Base-by-base conservation (phyloP, 139 green algal genomes). In the Chlamydomonas asymmetrica region DNA sequence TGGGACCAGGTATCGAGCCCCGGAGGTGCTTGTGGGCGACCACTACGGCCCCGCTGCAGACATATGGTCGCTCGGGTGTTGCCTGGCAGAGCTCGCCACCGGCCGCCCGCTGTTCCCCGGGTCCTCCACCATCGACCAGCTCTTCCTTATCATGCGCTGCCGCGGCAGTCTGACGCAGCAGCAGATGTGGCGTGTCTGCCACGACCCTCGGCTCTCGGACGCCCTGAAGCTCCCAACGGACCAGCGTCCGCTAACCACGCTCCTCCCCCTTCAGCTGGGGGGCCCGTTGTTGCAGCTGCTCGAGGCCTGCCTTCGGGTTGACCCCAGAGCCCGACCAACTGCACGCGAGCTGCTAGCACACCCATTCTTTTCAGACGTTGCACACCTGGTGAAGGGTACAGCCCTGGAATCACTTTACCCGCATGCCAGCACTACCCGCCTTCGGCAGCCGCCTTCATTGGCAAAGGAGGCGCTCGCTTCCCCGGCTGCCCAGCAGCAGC, bases 21-120 rank as follows among this genome's bases (percentile, higher is more conserved):
- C 92, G 27, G 92, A 97, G 84, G 82, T 97, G 66, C 87, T 97
- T 20, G 82, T 97, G 4, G 83, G 87, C 23, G 80, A 83, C 23
- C 1, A 39, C 7, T 96, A 97, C 78, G 82, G 74, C 8, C 65
- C 79, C 16, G 68, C 70, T 9, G 13, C 68, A 41, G 70, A 76
- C 70, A 54, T 82, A 18, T 82, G 76, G 76, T 65, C 68, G 9
- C 40, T 82, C 27, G 77, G 90, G 25, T 96, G 91, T 84, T 83
- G 94, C 40, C 45, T 92, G 29, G 89, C 81, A 4, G 92, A 97
- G 84, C 80, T 96, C 61, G 68, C 80, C 27, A 80, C 82, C 2
- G 93, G 93, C 1, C 49, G 82, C 38, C 85, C 92, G 20, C 78
- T 96, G 27, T 96, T 96, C 73, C 87, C 88, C 0, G 66, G 54